A percentile compares a stretch with the other conserved stretches of the same genome.
These are phyloP conservation scores for Telfairia occidentalis DNA, from an alignment of 331 rosid species.

Conservation along the genomic window DNA sequence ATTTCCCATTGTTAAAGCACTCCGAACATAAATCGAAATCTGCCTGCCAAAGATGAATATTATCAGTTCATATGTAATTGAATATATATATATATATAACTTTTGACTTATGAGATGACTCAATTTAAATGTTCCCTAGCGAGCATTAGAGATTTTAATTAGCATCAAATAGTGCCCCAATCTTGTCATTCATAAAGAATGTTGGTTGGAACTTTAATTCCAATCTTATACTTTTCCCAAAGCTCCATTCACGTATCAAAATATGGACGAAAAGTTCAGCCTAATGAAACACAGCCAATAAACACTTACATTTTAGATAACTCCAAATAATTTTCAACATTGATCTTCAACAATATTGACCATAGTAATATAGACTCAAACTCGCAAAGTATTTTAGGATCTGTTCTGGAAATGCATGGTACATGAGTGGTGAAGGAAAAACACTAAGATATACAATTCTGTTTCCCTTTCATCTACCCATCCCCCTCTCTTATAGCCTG, in stretches of 20 bases:
- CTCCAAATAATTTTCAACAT: background rate
- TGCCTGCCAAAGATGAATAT: constrained; percentile 60
- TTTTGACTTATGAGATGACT: background rate
- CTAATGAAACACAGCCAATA: background rate
- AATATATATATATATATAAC: background rate
- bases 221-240: background rate
- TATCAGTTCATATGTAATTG: constrained; percentile 11
- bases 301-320: background rate
- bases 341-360: background rate
- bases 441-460: background rate
- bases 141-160: background rate
- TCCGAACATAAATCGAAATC: constrained; percentile 90
- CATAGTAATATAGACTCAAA: background rate
- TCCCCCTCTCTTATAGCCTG: background rate
- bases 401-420: background rate
- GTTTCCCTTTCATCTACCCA: background rate
- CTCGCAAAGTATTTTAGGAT: background rate
- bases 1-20: constrained; percentile 79
- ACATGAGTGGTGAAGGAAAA: background rate
- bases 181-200: background rate
- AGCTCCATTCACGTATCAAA: background rate
- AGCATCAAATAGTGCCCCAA: background rate
- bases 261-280: background rate
- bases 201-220: background rate
- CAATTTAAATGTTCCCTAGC: background rate